Percentiles rank a stretch among this genome's conserved stretches.
These are phyloP conservation scores for Rhizomucor miehei DNA, from an alignment of 371 early-diverging fungal species.

Conservation along the genomic window DNA sequence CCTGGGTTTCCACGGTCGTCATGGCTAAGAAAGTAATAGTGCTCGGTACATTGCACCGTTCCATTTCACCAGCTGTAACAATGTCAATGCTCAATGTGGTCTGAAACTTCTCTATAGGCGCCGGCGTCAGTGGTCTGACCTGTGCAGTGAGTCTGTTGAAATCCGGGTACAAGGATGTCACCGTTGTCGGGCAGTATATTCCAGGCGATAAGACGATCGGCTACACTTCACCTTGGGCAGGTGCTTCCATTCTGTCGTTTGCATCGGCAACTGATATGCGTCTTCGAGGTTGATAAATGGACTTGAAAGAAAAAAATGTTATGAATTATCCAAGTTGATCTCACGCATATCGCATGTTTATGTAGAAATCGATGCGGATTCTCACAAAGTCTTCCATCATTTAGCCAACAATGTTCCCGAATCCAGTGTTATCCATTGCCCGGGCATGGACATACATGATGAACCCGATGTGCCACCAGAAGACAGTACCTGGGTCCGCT, in stretches of 20 bases:
- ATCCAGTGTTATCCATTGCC: constrained; percentile 28
- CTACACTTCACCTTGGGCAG: constrained; percentile 78
- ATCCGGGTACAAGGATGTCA: constrained; percentile 52
- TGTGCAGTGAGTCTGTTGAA: constrained; percentile 56
- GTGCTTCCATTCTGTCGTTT: constrained; percentile 44
- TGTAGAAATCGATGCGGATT: constrained; percentile 31
- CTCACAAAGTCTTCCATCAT: constrained; percentile 31
- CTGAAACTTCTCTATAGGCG: constrained; percentile 45
- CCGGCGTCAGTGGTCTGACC: constrained; percentile 79
- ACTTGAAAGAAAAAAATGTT: too few species aligned
- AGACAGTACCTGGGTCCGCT: constrained; percentile 31
- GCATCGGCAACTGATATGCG: constrained; percentile 28
- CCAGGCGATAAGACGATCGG: constrained; percentile 51
- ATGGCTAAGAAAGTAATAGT: too few species aligned
- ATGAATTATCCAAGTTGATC: too few species aligned
- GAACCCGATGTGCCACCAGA: constrained; percentile 16
- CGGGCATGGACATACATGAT: constrained; percentile 22
- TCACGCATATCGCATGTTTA: too few species aligned
- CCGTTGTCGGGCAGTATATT: constrained; percentile 56
- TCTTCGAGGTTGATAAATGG: constrained; percentile 21
- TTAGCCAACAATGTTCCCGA: constrained; percentile 31
- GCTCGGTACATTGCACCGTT: too few species aligned
- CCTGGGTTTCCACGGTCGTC: too few species aligned
- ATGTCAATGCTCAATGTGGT: too few species aligned
- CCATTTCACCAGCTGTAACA: too few species aligned